A percentile compares a stretch with the other conserved stretches of the same genome.
Evolutionary conservation across 768 basidiomycete genomes (phyloP).

Genomic region (Collybia nuda): DNA sequence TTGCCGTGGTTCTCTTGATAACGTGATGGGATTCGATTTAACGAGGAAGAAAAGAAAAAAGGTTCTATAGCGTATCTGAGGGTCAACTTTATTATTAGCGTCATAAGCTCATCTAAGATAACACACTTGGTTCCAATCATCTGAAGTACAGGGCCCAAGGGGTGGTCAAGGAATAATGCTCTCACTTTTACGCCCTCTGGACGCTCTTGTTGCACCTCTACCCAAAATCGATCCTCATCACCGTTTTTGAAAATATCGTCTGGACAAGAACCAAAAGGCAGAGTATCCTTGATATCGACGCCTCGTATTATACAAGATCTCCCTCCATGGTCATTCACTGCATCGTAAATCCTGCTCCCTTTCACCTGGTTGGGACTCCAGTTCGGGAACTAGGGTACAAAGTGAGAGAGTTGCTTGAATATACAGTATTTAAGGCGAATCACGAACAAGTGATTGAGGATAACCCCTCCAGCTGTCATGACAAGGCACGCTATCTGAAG

Average conservation of each 20-base stretch:
- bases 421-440: background rate
- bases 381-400: conserved; percentile 30
- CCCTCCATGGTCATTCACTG: conserved; percentile 1
- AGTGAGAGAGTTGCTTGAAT: background rate
- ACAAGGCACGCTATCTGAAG: conserved; percentile 4
- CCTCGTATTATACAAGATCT: conserved; percentile 5
- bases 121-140: conserved; percentile 37
- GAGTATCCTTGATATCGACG: conserved; percentile 8
- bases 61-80: conserved; percentile 40
- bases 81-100: background rate
- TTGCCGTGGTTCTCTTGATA: conserved; percentile 27
- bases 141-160: conserved; percentile 27
- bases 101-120: background rate
- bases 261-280: conserved; percentile 3
- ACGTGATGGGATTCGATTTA: conserved; percentile 41
- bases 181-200: conserved; percentile 24
- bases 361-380: conserved; percentile 36
- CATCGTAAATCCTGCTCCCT: conserved; percentile 28
- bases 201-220: conserved; percentile 21
- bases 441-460: conserved; percentile 28
- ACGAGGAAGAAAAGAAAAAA: conserved; percentile 42
- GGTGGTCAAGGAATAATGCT: conserved; percentile 35
- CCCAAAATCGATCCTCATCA: conserved; percentile 21
- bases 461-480: conserved; percentile 28
- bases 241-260: conserved; percentile 16